Percentiles rank a stretch among this genome's conserved stretches.
Conservation (phyloP, 176 grass and related monocot species). For the Eragrostis nindensis region DNA sequence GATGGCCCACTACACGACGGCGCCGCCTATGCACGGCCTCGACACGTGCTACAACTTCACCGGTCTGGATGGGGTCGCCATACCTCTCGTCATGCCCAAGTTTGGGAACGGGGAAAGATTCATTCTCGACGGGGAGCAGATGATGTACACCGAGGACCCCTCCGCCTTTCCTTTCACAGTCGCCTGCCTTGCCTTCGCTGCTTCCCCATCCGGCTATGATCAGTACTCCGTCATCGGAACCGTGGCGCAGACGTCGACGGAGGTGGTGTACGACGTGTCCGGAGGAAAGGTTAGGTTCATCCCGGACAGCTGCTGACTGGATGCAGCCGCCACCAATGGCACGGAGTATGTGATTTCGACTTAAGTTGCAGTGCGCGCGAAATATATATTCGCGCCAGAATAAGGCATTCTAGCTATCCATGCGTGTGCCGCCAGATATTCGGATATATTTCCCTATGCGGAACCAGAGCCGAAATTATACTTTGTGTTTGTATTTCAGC, state of each 20-base stretch:
- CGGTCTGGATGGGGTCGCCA: background rate
- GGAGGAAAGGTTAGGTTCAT: slow-evolving; percentile 46
- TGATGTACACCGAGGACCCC: slow-evolving; percentile 35
- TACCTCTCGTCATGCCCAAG: slow-evolving; percentile 38
- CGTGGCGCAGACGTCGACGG: slow-evolving; percentile 40
- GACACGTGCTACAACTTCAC: slow-evolving; percentile 76
- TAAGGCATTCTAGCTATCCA: too few relatives aligned
- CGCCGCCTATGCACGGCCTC: slow-evolving; percentile 23
- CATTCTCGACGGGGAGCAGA: background rate
- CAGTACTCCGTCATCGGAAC: slow-evolving; percentile 44
- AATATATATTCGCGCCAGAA: too few relatives aligned
- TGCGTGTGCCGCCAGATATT: too few relatives aligned
- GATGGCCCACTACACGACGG: slow-evolving; percentile 39
- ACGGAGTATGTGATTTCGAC: too few relatives aligned
- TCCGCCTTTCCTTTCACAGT: background rate
- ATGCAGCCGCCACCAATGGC: background rate
- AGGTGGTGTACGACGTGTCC: slow-evolving; percentile 52
- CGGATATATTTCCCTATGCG: too few relatives aligned
- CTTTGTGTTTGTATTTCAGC: too few relatives aligned
- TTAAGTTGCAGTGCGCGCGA: too few relatives aligned
- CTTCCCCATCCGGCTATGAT: background rate
- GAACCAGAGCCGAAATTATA: too few relatives aligned
- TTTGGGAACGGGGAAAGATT: slow-evolving; percentile 35
- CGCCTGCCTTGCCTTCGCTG: slow-evolving; percentile 54
- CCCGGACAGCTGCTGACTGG: background rate